Base-by-base conservation (phyloP, 1,284 basidiomycete genomes). In the Peniophora sp. region DNA sequence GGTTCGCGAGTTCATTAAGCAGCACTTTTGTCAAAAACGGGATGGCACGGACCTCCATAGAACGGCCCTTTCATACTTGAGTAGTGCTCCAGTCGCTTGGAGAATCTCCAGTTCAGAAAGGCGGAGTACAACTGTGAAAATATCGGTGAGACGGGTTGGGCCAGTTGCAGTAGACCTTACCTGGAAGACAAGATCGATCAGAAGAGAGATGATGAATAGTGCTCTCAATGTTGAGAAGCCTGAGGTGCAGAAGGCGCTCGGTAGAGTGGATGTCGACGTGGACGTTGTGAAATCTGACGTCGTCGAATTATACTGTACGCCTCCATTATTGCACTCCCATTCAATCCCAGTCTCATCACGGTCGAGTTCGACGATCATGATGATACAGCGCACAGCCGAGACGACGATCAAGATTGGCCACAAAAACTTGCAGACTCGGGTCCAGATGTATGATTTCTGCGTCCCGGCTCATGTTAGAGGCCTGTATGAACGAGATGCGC, bases 271-370 rank as follows among this genome's bases (percentile, higher is more conserved):
- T 62, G 24, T 68, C 65, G 39, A 70, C 65, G 48, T 64, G 70
- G 44, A 64, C 62, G 60, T 74, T 70, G 51, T 68, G 68, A 49
- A 70, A 64, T 20, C 68, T 67, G 35, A 65, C 74, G 22, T 75
- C 70, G 81, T 32, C 27, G 27, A 32, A 12, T 32, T 32, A 12
- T 81, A 88, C 8, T 83, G 70, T 58, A 82, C 77, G 3, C 85
- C 84, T 32, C 84, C 86, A 57, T 89, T 82, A 60, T 78, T 73
- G 64, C 86, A 87, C 66, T 87, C 84, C 85, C 86, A 89, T 47
- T 73, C 62, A 58, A 89, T 83, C 59, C 88, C 81, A 68, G 78
- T 75, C 64, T 83, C 75, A 81, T 79, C 79, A 64, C 82, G 74
- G 62, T 83, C 73, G 54, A 86, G 75, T 65, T 85, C 69, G 64